Base-by-base conservation (phyloP, 805 yeast genomes). In the Blastobotrys americana region DNA sequence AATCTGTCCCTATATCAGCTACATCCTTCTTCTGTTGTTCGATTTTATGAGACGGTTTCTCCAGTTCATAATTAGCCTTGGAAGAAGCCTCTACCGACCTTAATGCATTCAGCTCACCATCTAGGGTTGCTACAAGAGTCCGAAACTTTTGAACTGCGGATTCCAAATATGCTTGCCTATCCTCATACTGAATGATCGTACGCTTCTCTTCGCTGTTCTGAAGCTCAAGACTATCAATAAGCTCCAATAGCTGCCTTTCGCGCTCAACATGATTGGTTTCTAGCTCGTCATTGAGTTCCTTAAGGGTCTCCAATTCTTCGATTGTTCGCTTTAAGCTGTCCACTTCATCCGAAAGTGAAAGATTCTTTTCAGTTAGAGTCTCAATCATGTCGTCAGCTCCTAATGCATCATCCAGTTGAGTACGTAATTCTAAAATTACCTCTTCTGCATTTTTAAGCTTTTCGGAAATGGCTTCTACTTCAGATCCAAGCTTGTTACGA, bases 301-400 rank as follows among this genome's bases (percentile, higher is more conserved):
- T 74, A 17, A 80, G 55, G 41, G 74, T 78, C 37, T 71, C 76
- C 27, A 78, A 60, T 18, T 80, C 83, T 1, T 65, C 65, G 1
- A 78, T 63, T 0, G 75, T 67, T 3, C 50, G 50, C 25, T 66
- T 58, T 17, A 78, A 59, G n/a, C 55, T 59, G 2, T 50, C 51
- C 4, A 76, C 62, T 36, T 67, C 57, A 8, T 55, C 60, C 16
- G 51, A 53, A 17, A 76, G 59, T 20, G 55, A 65, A 5, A 62
- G 42, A 42, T 73, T 73, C 44, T 68, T 51, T 21, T 59, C 60
- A 0, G 72, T 64, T 19, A 72, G 55, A 13, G 54, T 63, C 18
- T 65, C 69, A 5, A 69, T 55, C 34, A 71, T 51, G 3, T 51
- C 50, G 8, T 70, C 70, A 0, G 69, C 63, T 0, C 64, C 67